Evolutionary conservation across 2,329 filamentous ascomycete genomes (phyloP).

Genomic region (Fusarium sp.): DNA sequence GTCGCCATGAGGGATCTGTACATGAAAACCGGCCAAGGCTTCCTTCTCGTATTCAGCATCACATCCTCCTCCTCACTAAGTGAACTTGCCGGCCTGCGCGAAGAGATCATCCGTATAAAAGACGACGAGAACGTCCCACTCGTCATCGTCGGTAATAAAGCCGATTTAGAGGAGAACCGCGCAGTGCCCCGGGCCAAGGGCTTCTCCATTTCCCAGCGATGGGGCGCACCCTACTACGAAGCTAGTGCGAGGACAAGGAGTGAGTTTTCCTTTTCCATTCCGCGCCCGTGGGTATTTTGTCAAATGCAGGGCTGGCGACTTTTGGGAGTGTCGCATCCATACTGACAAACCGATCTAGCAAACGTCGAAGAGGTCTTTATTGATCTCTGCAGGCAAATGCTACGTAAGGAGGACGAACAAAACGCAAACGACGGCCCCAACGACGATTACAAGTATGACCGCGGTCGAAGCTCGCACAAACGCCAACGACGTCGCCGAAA

Average conservation of each 20-base stretch:
- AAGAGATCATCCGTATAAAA: slow-evolving; percentile 93
- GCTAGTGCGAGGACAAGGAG: slow-evolving; percentile 82
- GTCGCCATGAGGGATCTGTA: slow-evolving; percentile 82
- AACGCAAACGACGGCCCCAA: slow-evolving; percentile 51
- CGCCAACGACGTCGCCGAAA: slow-evolving; percentile 50
- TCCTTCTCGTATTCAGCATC: slow-evolving; percentile 92
- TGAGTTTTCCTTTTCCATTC: slow-evolving; percentile 55
- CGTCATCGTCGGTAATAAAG: slow-evolving; percentile 93
- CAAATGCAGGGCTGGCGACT: slow-evolving; percentile 3
- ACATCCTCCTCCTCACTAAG: slow-evolving; percentile 86
- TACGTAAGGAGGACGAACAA: slow-evolving; percentile 75
- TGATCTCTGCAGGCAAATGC: slow-evolving; percentile 86
- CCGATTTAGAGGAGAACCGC: slow-evolving; percentile 88
- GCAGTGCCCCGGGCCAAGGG: slow-evolving; percentile 82
- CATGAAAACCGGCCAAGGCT: slow-evolving; percentile 94
- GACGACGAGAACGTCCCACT: slow-evolving; percentile 87
- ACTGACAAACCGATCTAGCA: slow-evolving; percentile 58
- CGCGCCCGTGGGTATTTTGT: slow-evolving; percentile 6
- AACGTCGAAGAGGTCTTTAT: slow-evolving; percentile 94
- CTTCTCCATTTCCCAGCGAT: slow-evolving; percentile 86
- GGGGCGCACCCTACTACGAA: slow-evolving; percentile 93
- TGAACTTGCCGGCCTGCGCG: slow-evolving; percentile 83
- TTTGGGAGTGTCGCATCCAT: slow-evolving; percentile 23
- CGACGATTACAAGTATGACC: slow-evolving; percentile 60
- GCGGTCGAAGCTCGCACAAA: slow-evolving; percentile 46